Evolutionary conservation across 1,284 basidiomycete species (phyloP).

Genomic region (Rhodotorula sp.): DNA sequence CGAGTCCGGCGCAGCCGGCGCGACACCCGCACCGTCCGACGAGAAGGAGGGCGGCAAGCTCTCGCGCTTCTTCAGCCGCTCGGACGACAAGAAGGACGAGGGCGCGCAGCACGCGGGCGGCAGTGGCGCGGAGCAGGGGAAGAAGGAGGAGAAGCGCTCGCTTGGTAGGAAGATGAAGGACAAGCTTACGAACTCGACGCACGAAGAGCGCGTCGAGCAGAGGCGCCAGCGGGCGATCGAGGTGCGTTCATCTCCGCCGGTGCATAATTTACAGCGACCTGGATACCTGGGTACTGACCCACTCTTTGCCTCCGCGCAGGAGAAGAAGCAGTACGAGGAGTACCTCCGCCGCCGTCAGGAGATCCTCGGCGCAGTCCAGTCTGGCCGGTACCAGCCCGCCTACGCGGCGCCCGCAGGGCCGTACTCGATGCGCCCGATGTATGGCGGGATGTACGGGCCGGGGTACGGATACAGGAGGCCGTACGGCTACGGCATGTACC

Average conservation of each 20-base stretch:
- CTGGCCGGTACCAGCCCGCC: conserved; percentile 14
- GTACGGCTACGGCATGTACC: conserved; percentile 22
- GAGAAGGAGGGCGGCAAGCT: not conserved
- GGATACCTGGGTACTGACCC: not conserved
- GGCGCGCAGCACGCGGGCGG: not conserved
- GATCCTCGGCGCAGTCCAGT: conserved; percentile 23
- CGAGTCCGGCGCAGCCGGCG: conserved; percentile 1
- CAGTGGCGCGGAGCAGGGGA: not conserved
- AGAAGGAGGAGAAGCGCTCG: conserved; percentile 29
- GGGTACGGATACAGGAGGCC: conserved; percentile 1
- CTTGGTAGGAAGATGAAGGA: conserved; percentile 48
- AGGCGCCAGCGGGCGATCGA: conserved; percentile 38
- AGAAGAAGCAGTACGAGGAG: conserved; percentile 40
- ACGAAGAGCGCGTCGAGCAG: conserved; percentile 45
- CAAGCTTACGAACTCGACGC: conserved; percentile 48
- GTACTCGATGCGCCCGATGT: conserved; percentile 14
- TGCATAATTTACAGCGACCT: too few relatives aligned
- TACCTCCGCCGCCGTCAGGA: conserved; percentile 30
- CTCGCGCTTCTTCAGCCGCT: not conserved
- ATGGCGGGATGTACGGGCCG: conserved; percentile 4
- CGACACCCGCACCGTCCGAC: not conserved
- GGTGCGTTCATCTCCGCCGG: conserved; percentile 1
- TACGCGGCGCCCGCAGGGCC: conserved; percentile 21
- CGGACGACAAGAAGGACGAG: not conserved
- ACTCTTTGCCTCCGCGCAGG: conserved; percentile 3